Evolutionary conservation across 2,329 filamentous ascomycete genomes (phyloP), one percentile per base, ranked within the genome.

Genomic region (Rutstroemia sp.): DNA sequence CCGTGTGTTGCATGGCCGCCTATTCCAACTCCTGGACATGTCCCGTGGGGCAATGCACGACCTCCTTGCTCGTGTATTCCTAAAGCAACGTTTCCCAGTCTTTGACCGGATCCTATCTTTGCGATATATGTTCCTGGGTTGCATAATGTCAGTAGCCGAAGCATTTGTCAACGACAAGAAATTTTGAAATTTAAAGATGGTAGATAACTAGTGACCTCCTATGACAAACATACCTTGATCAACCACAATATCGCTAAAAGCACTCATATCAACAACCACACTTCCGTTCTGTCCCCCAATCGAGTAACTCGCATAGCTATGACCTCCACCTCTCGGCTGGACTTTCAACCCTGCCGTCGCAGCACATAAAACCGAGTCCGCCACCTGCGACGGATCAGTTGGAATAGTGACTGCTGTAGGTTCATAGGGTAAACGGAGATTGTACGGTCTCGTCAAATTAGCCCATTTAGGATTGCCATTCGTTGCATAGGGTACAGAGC

Each of bases 201-300:
- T 3, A 23, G 23, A 23, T 23, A 23, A 23, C 23, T 4, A 14
- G 30, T 34, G 9, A 12, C 30, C 12, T 34, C 30, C 9, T 1
- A 34, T 34, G 14, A 16, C 6, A 5, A 46, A 57, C 53, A 51
- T 54, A 62, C 62, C 23, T 39, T 48, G 49, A 60, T 84, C 73
- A 70, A 84, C 78, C 25, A 65, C 67, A 63, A 84, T 79, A 36
- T 73, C 60, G 57, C 79, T 71, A 36, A 84, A 70, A 39, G 79
- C 76, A 56, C 72, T 66, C 57, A 85, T 69, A 62, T 84, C 81
- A 59, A 85, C 72, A 57, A 78, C 73, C 5, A 84, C 68, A 16
- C 70, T 73, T 16, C 78, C 79, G 61, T 80, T 72, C 5, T 71
- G 68, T 14, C 80, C 80, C 0, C 79, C 79, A 0, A 49, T 61